Base-by-base conservation (phyloP, 2,329 filamentous ascomycete genomes). In the Xylaria sp. region DNA sequence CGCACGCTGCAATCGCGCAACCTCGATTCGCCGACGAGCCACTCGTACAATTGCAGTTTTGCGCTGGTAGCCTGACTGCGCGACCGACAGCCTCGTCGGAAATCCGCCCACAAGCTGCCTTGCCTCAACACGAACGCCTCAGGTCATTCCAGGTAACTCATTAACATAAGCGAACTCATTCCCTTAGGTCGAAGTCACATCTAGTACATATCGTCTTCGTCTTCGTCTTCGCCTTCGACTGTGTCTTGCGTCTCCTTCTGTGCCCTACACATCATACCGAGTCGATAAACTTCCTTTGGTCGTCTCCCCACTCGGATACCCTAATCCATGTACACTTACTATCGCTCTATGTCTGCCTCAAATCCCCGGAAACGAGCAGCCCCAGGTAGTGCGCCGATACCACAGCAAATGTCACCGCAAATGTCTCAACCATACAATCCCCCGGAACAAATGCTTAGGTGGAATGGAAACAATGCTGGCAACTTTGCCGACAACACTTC, bases 361-460 rank as follows among this genome's bases (percentile, higher is more conserved):
- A 81, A 77, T 68, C 69, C 76, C 67, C 75, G 77, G 72, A 79
- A 79, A 73, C 73, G 77, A 69, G 75, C 77, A 72, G 76, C 78
- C 61, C 78, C 77, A 42, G 78, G 78, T 69, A 78, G 70, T 62
- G 44, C 76, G 65, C 76, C 78, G 4, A 73, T 76, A 66, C 75
- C 69, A 63, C 81, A 81, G 32, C 82, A 81, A 72, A 80, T 85
- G 76, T 83, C 51, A n/a, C 51, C 18, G n/a, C 51, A 54, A 35
- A 54, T 54, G 27, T 29, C 85, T 65, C 78, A 79, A 54, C 73
- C 80, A 23, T 82, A 79, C 70, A 81, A 72, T 79, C 65, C 77
- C 68, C 79, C 79, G 78, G 85, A 86, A 57, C 85, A 87, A 78
- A 84, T 86, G 71, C 74, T 87, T 54, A 83, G 85, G 77, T 89